A percentile compares a stretch with the other conserved stretches of the same genome.
These are phyloP conservation scores for Bruguiera sexangula DNA, from an alignment of 345 rosid genomes.

Conservation along the genomic window DNA sequence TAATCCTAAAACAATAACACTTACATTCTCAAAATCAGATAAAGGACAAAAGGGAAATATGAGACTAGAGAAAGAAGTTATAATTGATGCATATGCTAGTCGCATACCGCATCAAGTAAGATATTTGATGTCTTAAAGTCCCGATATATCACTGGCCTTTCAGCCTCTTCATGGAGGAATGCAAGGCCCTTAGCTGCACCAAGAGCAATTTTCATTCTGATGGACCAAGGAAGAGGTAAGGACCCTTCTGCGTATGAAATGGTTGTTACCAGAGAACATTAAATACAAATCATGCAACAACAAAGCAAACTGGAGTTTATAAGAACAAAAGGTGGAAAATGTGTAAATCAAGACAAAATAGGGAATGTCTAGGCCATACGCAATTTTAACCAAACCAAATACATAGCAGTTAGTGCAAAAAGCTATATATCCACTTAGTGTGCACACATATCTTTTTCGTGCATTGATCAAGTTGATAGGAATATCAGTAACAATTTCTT, in stretches of 20 bases:
- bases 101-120: conserved; percentile 35
- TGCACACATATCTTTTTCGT: neutral
- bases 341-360: neutral
- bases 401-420: neutral
- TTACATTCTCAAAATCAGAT: neutral
- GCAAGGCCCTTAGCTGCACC: conserved; percentile 47
- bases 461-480: neutral
- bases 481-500: neutral
- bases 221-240: conserved; percentile 42
- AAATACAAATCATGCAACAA: conserved; percentile 1
- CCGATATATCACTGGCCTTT: conserved; percentile 42
- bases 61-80: neutral
- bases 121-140: conserved; percentile 45
- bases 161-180: conserved; percentile 40
- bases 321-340: neutral
- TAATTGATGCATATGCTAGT: neutral
- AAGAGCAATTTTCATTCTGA: conserved; percentile 43
- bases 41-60: neutral
- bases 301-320: neutral
- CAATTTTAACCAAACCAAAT: neutral
- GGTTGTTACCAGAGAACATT: conserved; percentile 31
- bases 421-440: neutral
- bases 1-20: conserved; percentile 25
- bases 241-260: conserved; percentile 33
- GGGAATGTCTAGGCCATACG: neutral